Evolutionary conservation across 2,329 filamentous ascomycete genomes (phyloP), one percentile per base, ranked within the genome.

Genomic region (Botryosphaeria dothidea): DNA sequence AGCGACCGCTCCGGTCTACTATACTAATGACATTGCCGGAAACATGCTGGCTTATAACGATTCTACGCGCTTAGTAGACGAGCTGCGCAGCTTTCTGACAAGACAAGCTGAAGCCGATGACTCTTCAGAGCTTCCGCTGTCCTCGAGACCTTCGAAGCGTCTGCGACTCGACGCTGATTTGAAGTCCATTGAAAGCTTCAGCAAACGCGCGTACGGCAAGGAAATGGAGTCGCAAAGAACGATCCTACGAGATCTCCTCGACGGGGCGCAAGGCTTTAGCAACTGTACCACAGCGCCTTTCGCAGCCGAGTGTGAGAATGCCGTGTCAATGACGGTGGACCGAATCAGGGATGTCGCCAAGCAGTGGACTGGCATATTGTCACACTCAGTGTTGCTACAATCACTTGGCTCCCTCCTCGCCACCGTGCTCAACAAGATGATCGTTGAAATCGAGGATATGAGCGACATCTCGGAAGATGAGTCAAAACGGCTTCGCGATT

Each of bases 1-100:
- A 57, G 91, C 91, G 3, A 87, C 92, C 2, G 90, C 91, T 4
- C 87, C 90, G 0, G 86, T 90, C 65, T 91, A 91, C 71, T 95
- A 95, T 73, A 82, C 86, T 0, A 80, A 86, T 15, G 82, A 87
- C 43, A 78, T 78, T 19, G 81, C 83, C 2, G 85, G 85, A 6
- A 85, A 87, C 69, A 88, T 90, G 82, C 83, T 87, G 62, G 81
- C 88, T 51, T 90, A 89, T 77, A 90, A 90, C 70, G 87, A 90
- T 73, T 83, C 85, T 67, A 78, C 83, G 49, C 85, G 86, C 65
- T 79, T 90, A 3, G 82, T 85, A 3, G 83, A 85, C 66, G 80
- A 82, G 64, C 77, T 89, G 15, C 81, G 81, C 17, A 69, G 75
- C 9, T 78, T 88, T 64, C 75, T 82, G 13, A 74, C 78, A n/a